Base-by-base conservation (phyloP, 768 basidiomycete genomes). In the Rubroboletus pulcherrimus region DNA sequence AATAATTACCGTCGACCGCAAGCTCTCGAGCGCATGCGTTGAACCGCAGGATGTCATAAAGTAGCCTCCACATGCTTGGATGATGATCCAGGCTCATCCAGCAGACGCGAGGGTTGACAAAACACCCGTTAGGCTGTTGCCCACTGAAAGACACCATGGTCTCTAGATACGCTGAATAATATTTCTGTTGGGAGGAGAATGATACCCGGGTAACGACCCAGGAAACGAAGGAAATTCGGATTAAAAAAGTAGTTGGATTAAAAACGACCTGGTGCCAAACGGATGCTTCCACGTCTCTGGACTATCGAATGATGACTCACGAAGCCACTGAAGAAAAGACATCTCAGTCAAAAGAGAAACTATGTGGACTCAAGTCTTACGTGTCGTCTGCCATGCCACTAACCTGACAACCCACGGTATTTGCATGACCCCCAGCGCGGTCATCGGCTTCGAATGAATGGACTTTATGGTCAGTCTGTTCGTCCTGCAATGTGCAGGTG, bases 81-180 rank as follows among this genome's bases (percentile, higher is more conserved):
- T 26, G 5, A 26, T 26, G 26, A 53, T 86, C 83, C 1, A 88
- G 67, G 5, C 3, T 26, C 3, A 53, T 86, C 83, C 1, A 88
- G 67, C 34, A 90, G 56, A 24, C 87, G 81, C 42, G 70, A 72
- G 4, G 78, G 73, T 67, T 89, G 89, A 63, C 85, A 85, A 67
- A 91, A 91, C 0, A 26, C 26, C 26, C 8, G 74, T 64, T 0
- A 82, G 73, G 45, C 80, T 83, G 60, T 81, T 80, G 88, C 86
- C 87, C 90, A 91, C 68, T 91, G 88, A 15, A 61, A 61, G 1
- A 63, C 68, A 0, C 88, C 90, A 21, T 66, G 55, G 66, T 91
- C 87, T 46, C 88, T 77, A 4, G 89, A 87, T 38, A 93, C 81
- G 60, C 82, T 81, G 70, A 91, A 91, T 0, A 89, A 85, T 89